Evolutionary conservation across 176 grass and related monocot species (phyloP).

Genomic region (Puccinellia tenuiflora): DNA sequence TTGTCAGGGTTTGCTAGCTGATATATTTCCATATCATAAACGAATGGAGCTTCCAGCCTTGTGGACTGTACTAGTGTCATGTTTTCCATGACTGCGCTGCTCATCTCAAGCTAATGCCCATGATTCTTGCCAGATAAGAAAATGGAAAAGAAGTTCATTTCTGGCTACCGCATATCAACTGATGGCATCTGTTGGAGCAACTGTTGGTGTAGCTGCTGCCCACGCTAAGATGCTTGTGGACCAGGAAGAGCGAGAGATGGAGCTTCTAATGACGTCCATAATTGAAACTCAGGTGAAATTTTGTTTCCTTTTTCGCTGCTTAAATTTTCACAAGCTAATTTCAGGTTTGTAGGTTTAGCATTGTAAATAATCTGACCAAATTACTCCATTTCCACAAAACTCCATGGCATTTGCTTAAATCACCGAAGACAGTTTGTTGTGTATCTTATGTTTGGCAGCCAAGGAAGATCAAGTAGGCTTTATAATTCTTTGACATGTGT

Average conservation of each 20-base stretch:
- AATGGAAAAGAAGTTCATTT: no score
- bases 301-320: background rate
- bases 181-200: conserved; percentile 71
- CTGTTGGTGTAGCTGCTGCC: conserved; percentile 72
- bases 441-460: conserved; percentile 36
- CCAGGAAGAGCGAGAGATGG: conserved; percentile 90
- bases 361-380: background rate
- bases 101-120: no score
- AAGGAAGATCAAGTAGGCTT: conserved; percentile 83
- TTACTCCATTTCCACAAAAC: no score
- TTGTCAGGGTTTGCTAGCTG: background rate
- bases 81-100: no score
- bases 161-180: conserved; percentile 62
- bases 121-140: no score
- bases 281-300: conserved; percentile 75
- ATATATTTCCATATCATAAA: background rate
- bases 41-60: background rate
- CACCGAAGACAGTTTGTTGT: background rate
- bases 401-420: no score
- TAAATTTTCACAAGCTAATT: background rate
- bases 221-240: conserved; percentile 86
- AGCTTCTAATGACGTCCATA: conserved; percentile 83
- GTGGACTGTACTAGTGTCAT: no score
- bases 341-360: background rate
- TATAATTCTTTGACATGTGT: no score